phyloP scores from a whole-genome alignment of 2,329 filamentous ascomycete species.

The Aspergillus sp. region DNA sequence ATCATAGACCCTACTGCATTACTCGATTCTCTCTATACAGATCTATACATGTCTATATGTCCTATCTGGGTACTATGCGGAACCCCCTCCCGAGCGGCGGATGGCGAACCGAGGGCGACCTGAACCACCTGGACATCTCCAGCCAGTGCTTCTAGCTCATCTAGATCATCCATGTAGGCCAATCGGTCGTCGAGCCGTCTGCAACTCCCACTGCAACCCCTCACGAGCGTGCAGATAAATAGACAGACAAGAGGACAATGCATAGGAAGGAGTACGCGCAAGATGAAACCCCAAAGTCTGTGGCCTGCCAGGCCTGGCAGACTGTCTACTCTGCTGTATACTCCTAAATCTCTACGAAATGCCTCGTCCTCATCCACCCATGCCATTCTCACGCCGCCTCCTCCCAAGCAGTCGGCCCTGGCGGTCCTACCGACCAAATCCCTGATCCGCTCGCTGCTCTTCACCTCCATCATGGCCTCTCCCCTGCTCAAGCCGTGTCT shows the following conservation, averaged over 20 bases:
- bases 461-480: constrained; percentile 21
- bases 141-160: neutral
- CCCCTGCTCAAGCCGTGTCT: constrained; percentile 16
- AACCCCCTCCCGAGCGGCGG: constrained; percentile 10
- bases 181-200: constrained; percentile 8
- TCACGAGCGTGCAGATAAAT: neutral
- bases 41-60: too few relatives aligned
- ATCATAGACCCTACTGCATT: too few relatives aligned
- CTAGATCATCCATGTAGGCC: constrained; percentile 1
- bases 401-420: constrained; percentile 36
- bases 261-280: neutral
- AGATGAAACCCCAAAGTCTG: constrained; percentile 4
- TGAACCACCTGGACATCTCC: too few relatives aligned
- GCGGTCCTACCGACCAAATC: constrained; percentile 17
- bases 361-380: constrained; percentile 7
- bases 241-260: neutral
- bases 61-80: neutral
- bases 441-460: constrained; percentile 18
- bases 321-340: constrained; percentile 2
- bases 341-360: neutral
- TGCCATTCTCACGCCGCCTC: neutral
- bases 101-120: constrained; percentile 1
- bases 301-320: too few relatives aligned
- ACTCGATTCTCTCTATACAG: too few relatives aligned
- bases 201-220: neutral